These are phyloP conservation scores for Retiboletus fuscus DNA, from an alignment of 1,284 basidiomycete species.

Conservation along the genomic window DNA sequence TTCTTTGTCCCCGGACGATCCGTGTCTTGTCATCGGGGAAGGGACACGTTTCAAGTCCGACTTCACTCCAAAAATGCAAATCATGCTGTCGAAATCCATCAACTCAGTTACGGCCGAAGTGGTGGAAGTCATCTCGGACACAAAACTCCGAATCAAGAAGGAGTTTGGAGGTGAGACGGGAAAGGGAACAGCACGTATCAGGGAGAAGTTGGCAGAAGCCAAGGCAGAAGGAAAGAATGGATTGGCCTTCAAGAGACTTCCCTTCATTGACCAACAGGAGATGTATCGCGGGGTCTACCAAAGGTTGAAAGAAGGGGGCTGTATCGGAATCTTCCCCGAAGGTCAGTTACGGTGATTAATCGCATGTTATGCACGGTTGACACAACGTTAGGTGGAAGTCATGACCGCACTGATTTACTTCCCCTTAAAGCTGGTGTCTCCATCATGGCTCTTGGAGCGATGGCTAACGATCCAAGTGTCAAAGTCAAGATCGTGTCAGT, in stretches of 20 bases:
- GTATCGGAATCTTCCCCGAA: slow-evolving; percentile 97
- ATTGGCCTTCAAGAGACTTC: slow-evolving; percentile 81
- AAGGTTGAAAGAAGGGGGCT: slow-evolving; percentile 86
- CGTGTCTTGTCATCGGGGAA: slow-evolving; percentile 83
- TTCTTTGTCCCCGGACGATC: slow-evolving; percentile 78
- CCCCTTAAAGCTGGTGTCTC: slow-evolving; percentile 97
- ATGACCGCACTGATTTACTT: slow-evolving; percentile 94
- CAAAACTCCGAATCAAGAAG: slow-evolving; percentile 85
- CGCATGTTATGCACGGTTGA: slow-evolving; percentile 25
- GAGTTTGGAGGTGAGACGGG: slow-evolving; percentile 89
- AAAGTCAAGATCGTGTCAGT: slow-evolving; percentile 95
- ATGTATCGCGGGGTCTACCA: slow-evolving; percentile 97
- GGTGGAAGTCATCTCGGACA: slow-evolving; percentile 90
- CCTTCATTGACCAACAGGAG: slow-evolving; percentile 90
- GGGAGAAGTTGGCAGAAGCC: slow-evolving; percentile 73
- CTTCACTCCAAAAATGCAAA: slow-evolving; percentile 85
- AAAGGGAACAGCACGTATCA: slow-evolving; percentile 78
- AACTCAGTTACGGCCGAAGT: slow-evolving; percentile 88
- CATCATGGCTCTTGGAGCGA: slow-evolving; percentile 97
- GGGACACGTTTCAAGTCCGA: slow-evolving; percentile 86
- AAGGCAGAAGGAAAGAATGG: slow-evolving; percentile 68
- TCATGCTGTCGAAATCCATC: slow-evolving; percentile 88
- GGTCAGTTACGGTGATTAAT: slow-evolving; percentile 59
- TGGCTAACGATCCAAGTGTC: slow-evolving; percentile 89
- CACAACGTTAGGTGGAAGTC: slow-evolving; percentile 81